Evolutionary conservation across 164 flowering plant species (phyloP), one percentile per base, ranked within the genome.

Genomic region (Chimonanthus salicifolius): DNA sequence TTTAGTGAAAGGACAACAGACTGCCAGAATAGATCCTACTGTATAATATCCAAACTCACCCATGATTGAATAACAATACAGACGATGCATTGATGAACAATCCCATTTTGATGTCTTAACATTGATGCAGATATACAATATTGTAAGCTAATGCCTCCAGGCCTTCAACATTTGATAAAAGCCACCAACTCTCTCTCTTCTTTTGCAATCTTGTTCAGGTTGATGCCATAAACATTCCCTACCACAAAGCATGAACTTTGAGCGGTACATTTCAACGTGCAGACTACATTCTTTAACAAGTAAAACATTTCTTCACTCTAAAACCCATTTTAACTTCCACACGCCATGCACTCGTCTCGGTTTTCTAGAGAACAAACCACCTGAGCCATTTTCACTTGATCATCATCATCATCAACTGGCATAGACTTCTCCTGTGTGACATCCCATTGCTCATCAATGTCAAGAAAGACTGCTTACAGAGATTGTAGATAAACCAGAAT

Each of bases 341-440:
- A 93, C 45, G 98, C 87, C 85, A 90, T 6, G 80, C 98, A 93
- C 7, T 91, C 98, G 2, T 90, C 98, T 4, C 90, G 85, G 78
- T 93, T 93, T 58, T 86, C 81, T 3, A 91, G 77, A 16, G 97
- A 91, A 77, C 97, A 91, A n/a, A 88, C 94, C 88, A 93, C 79
- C 72, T 93, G 92, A 46, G 95, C 93, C 88, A 88, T 84, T 71
- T 87, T 85, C 21, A 87, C 89, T 74, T 85, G 90, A 13, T 77
- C 89, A 72, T 85, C 92, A 72, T 85, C 92, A 16, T 79, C 90
- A 49, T 78, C 70, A 66, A 43, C 80, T 15, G 45, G 62, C 48
- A 65, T 67, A 6, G 76, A 7, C 72, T 78, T 79, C 16, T 86
- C 89, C 90, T 88, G 82, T 75, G 76, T 68, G 49, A n/a, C 20